Percentiles rank a stretch among this genome's conserved stretches.
Conservation (phyloP, 2,329 filamentous ascomycete species). For the Sporothrix variecibatus region DNA sequence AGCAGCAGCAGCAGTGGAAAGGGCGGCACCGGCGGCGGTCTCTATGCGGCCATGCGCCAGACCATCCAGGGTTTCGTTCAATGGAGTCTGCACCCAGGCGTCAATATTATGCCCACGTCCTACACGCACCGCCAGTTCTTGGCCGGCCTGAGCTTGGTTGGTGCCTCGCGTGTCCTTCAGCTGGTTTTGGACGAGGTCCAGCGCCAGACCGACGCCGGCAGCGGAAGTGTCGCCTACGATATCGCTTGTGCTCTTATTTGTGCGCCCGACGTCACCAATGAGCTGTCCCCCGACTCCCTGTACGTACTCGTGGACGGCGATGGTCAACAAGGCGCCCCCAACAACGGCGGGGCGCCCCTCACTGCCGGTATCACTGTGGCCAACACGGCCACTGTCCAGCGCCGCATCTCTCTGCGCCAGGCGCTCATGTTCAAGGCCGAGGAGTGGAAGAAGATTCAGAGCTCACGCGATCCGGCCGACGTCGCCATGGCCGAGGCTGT, state of each 20-base stretch:
- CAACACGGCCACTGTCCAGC: constrained; percentile 45
- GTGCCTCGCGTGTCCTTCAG: constrained; percentile 60
- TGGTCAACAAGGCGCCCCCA: not conserved
- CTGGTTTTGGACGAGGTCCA: constrained; percentile 69
- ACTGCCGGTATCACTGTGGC: constrained; percentile 36
- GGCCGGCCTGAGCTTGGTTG: constrained; percentile 60
- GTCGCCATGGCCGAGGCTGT: constrained; percentile 60
- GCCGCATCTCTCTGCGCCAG: constrained; percentile 59
- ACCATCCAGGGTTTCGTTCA: constrained; percentile 64
- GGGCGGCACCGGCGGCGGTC: constrained; percentile 48
- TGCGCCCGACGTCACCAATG: constrained; percentile 58
- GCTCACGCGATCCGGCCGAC: constrained; percentile 46
- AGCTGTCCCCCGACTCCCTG: constrained; percentile 39
- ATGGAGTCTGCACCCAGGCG: constrained; percentile 62
- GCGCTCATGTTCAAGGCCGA: constrained; percentile 61
- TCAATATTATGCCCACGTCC: constrained; percentile 59
- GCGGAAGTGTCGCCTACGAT: constrained; percentile 65
- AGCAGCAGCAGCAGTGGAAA: constrained; percentile 44
- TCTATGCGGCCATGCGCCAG: constrained; percentile 59
- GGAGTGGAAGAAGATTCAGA: constrained; percentile 57
- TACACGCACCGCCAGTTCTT: constrained; percentile 75
- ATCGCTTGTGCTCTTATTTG: constrained; percentile 70
- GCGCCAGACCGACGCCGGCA: constrained; percentile 59
- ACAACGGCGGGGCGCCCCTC: constrained; percentile 19
- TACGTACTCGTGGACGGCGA: constrained; percentile 9